These are phyloP conservation scores for Fusarium redolens DNA, from an alignment of 2,329 filamentous ascomycete genomes.

Conservation along the genomic window DNA sequence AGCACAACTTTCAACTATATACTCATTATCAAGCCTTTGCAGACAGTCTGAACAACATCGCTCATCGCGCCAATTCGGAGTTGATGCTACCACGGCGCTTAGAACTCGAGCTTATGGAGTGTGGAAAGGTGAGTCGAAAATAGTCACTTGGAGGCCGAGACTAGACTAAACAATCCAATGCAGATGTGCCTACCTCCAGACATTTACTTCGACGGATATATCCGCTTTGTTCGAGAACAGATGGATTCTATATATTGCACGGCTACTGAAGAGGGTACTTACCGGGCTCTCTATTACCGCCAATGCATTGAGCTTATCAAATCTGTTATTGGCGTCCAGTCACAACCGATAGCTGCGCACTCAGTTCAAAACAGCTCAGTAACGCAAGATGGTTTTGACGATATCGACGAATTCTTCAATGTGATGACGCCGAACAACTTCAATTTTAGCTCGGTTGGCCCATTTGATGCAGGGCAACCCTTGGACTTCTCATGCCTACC, in stretches of 20 bases:
- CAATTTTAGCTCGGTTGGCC: constrained; percentile 30
- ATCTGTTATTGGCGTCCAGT: constrained; percentile 47
- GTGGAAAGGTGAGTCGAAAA: constrained; percentile 57
- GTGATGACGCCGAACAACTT: constrained; percentile 18
- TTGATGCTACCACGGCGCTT: constrained; percentile 56
- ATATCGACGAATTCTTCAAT: constrained; percentile 37
- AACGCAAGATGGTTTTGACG: constrained; percentile 16
- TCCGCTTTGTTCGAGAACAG: constrained; percentile 54
- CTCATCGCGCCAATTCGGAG: constrained; percentile 51
- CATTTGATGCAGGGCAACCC: constrained; percentile 24
- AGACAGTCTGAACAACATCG: constrained; percentile 50
- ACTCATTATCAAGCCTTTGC: constrained; percentile 47
- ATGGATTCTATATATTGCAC: constrained; percentile 58
- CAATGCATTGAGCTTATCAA: constrained; percentile 56
- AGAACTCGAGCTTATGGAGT: constrained; percentile 63
- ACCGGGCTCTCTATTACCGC: constrained; percentile 56
- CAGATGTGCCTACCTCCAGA: constrained; percentile 53
- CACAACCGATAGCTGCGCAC: constrained; percentile 4
- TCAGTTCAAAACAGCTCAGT: constrained; percentile 18
- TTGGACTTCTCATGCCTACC: constrained; percentile 19
- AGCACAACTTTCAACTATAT: constrained; percentile 52
- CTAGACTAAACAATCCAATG: constrained; percentile 25
- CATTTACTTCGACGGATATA: constrained; percentile 56
- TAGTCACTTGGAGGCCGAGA: background rate
- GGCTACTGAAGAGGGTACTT: constrained; percentile 28